Evolutionary conservation across 495 filamentous ascomycete genomes (phyloP), one percentile per base, ranked within the genome.

Genomic region (Schizothecium vesticola): DNA sequence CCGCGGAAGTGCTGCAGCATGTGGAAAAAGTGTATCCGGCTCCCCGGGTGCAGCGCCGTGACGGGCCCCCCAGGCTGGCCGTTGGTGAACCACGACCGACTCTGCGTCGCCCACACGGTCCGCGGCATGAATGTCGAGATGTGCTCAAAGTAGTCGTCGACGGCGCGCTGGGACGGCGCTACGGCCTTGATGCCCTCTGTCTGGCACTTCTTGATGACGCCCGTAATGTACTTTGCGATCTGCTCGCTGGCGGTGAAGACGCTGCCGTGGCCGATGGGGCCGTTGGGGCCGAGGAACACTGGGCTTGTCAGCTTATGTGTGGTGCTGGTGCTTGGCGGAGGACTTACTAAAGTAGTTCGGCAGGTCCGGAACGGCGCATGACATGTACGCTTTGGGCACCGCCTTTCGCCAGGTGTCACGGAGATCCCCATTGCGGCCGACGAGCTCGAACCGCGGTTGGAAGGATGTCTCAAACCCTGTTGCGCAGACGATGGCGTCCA

Each of bases 401-500:
- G 77, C 75, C 10, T 72, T 70, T 24, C 59, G 70, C 77, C 81
- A 80, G 16, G 22, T 68, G 28, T 83, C 78, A 64, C 84, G 81
- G 56, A 84, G 73, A 61, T 84, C 82, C 10, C 87, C 79, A 8
- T 82, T 77, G 59, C 84, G 79, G 16, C 85, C 84, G 22, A 86
- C 77, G 65, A 90, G 80, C 3, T 86, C 83, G 69, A 90, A 91
- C 4, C 85, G 85, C 0, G 88, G 88, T 12, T 81, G 77, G 69
- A 89, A 85, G 22, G 88, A 86, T 6, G 75, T 79, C 65, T 91
- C 86, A 58, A 89, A 90, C 7, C 90, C 90, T 0, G 90, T 93
- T 3, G 90, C 86, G 73, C 90, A 92, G 70, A 93, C 83, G n/a
- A 89, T 82, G 9, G 82, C 82, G 68, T 91, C 88, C 3, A 87